Evolutionary conservation across 768 basidiomycete species (phyloP), one percentile per base, ranked within the genome.

Genomic region (Naganishia kalamii): DNA sequence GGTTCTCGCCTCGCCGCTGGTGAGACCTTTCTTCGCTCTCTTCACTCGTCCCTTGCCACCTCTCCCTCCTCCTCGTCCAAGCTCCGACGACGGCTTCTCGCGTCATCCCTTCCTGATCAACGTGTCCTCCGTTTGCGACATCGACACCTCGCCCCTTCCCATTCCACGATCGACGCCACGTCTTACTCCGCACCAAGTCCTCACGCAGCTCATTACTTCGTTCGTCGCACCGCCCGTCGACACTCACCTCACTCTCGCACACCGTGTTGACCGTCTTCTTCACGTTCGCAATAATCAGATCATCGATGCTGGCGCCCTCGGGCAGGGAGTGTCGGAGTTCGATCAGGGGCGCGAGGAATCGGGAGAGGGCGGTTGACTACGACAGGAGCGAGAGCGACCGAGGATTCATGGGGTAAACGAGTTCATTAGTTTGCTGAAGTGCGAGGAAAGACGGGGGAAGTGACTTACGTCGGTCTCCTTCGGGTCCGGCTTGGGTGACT

Each of bases 291-390:
- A 66, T 60, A 37, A 76, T 75, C 52, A 77, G 63, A 46, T 74
- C 75, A 49, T 75, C 69, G 15, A 77, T 70, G 48, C 68, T 67
- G 17, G 71, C 65, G 2, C 51, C 72, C 25, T 65, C 69, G 27
- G 70, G 70, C 21, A 77, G 51, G 19, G 78, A 12, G 74, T 78
- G 70, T 83, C 82, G 68, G 30, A 86, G 81, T 35, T 78, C 72
- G 60, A 84, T 84, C 71, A 92, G 82, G 0, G 89, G 87, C 29
- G 82, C 80, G 49, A 92, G 80, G 88, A 89, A 92, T 57, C 84
- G 83, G 29, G 82, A 82, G 69, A 92, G 82, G 8, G 86, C 81
- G 0, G 82, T 80, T 43, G 54, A 57, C 54, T 57, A 25, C 21
- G 6, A 29, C 6, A 11, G 51, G n/a, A 7, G 17, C 11, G 48